A percentile compares a stretch with the other conserved stretches of the same genome.
Evolutionary conservation across 208 protist genomes (phyloP).

Genomic region (Acanthamoeba culbertsoni): DNA sequence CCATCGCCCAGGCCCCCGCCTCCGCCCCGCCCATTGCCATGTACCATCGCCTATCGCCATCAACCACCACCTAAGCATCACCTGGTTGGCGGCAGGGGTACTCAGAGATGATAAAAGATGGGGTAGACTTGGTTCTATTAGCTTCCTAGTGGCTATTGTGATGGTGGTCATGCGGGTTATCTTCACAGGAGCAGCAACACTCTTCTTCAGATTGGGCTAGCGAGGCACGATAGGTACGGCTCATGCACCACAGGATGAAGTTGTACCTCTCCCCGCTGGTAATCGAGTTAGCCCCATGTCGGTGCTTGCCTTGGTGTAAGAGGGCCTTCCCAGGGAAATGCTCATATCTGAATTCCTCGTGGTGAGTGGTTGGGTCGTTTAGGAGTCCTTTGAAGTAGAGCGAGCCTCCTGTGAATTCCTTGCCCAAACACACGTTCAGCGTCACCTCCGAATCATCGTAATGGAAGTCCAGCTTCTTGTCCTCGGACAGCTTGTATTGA

Average conservation of each 20-base stretch:
- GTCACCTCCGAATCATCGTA: conserved; percentile 35
- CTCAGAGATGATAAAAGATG: too few species aligned
- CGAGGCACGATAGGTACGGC: background rate
- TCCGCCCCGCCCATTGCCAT: too few species aligned
- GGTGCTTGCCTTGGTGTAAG: conserved; percentile 62
- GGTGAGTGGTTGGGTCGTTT: conserved; percentile 32
- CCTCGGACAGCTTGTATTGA: background rate
- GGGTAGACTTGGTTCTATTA: background rate
- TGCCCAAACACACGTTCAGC: conserved; percentile 38
- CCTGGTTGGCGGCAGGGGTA: too few species aligned
- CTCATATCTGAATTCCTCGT: conserved; percentile 47
- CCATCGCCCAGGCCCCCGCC: too few species aligned
- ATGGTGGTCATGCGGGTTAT: background rate
- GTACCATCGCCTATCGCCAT: too few species aligned
- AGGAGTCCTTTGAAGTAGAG: conserved; percentile 53
- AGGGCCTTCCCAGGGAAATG: conserved; percentile 56
- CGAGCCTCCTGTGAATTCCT: conserved; percentile 11
- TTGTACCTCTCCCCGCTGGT: conserved; percentile 12
- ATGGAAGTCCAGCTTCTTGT: conserved; percentile 37
- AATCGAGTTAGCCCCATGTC: conserved; percentile 65
- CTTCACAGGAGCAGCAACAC: background rate
- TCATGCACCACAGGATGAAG: background rate
- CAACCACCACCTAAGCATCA: too few species aligned
- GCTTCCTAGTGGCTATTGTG: too few species aligned
- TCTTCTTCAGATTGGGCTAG: background rate